Percentiles rank a stretch among this genome's conserved stretches.
These are phyloP conservation scores for Xerocomellus amylosporus DNA, from an alignment of 768 basidiomycete species.

Conservation along the genomic window DNA sequence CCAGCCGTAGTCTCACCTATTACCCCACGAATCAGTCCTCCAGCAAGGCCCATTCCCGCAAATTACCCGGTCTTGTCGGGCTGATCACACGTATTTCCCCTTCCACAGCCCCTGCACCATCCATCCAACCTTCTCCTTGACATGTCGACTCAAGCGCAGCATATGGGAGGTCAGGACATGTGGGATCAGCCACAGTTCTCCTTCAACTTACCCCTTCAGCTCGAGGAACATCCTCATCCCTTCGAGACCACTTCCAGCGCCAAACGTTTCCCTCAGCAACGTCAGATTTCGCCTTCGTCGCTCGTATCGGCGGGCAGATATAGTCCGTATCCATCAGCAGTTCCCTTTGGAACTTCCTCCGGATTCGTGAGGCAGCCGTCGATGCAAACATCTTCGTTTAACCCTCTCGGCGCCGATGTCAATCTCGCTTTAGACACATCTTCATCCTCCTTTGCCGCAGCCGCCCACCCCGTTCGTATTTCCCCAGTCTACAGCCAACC, in stretches of 20 bases:
- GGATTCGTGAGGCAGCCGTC: constrained; percentile 7
- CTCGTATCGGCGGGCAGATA: constrained; percentile 5
- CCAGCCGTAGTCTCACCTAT: not conserved
- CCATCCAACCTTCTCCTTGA: not conserved
- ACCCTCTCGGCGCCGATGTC: constrained; percentile 2
- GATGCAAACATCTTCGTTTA: constrained; percentile 14
- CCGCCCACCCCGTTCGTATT: constrained; percentile 9
- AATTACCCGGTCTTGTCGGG: not conserved
- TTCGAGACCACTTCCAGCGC: constrained; percentile 9
- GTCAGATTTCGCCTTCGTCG: constrained; percentile 2
- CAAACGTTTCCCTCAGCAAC: constrained; percentile 13
- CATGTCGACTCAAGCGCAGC: constrained; percentile 27
- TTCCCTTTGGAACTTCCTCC: constrained; percentile 11
- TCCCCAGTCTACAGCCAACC: constrained; percentile 17
- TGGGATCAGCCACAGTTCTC: constrained; percentile 21
- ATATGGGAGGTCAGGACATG: constrained; percentile 1
- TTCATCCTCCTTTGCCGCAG: constrained; percentile 9
- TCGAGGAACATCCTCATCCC: constrained; percentile 27
- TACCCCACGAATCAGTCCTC: not conserved
- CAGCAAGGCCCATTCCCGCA: not conserved
- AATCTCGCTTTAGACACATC: constrained; percentile 15
- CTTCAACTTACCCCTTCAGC: constrained; percentile 22
- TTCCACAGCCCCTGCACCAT: not conserved
- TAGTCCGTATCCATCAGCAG: constrained; percentile 12
- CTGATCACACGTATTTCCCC: not conserved